Evolutionary conservation across 805 yeast species (phyloP), one percentile per base, ranked within the genome.

Genomic region (Ogataea nitratoaversa): DNA sequence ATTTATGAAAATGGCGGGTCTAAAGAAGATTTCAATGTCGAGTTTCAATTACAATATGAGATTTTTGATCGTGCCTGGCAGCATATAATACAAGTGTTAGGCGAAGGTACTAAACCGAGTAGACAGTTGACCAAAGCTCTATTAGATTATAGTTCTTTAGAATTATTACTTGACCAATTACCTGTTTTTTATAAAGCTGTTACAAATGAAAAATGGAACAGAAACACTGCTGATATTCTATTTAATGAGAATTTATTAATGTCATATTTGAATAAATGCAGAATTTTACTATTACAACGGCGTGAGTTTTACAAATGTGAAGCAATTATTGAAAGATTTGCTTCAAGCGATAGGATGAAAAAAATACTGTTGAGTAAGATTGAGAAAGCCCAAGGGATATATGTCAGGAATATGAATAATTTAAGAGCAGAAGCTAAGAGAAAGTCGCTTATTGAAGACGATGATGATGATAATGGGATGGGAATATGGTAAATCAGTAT

Each of bases 381-480:
- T 23, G 38, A 24, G 23, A 30, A 28, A 8, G 42, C 43, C n/a
- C 63, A 52, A 36, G 37, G 36, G 25, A 36, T 44, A 30, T 49
- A 52, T 40, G 38, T 55, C 40, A 38, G 29, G 36, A 43, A 43
- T 45, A 28, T 41, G 18, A 28, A 47, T 39, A 27, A 40, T 20
- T 18, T 32, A 18, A 45, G 41, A 45, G 34, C 19, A 7, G 34
- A 40, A 25, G 30, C 42, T 28, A 35, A 38, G 29, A 37, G 45
- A 17, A 28, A 35, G 14, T 36, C 33, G 24, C 41, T 49, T 19
- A 29, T 34, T 24, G 45, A n/a, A n/a, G n/a, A 48, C 16, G 63
- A 60, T 39, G 65, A 59, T 30, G 64, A 60, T 34, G 60, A 60
- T 35, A 60, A 54, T 39, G 49, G 45, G 19, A 30, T 50, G 36